These are phyloP conservation scores for Metschnikowia cubensis DNA, from an alignment of 805 yeast genomes.

Conservation along the genomic window DNA sequence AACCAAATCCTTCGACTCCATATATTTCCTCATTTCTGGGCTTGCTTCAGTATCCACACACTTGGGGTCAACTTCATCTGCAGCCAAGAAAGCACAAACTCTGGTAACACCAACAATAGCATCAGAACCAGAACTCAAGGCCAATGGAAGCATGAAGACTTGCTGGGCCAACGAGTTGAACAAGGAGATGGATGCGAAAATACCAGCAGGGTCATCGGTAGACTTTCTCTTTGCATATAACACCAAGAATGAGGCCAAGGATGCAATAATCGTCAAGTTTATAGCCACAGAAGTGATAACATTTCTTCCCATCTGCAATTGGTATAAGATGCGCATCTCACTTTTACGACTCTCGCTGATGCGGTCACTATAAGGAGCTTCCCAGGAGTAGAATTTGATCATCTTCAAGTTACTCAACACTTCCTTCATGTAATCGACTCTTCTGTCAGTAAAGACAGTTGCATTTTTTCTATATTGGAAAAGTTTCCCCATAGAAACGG, in stretches of 20 bases:
- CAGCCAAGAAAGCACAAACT: slow-evolving; percentile 49
- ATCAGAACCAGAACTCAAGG: slow-evolving; percentile 65
- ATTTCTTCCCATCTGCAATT: slow-evolving; percentile 63
- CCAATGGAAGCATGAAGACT: slow-evolving; percentile 66
- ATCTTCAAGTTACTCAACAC: slow-evolving; percentile 71
- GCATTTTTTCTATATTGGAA: slow-evolving; percentile 55
- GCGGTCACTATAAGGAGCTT: slow-evolving; percentile 62
- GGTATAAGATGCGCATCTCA: slow-evolving; percentile 61
- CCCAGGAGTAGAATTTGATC: slow-evolving; percentile 92
- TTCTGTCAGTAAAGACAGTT: slow-evolving; percentile 63
- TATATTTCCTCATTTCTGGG: slow-evolving; percentile 18
- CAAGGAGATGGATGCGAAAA: slow-evolving; percentile 67
- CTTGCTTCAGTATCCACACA: slow-evolving; percentile 26
- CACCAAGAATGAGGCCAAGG: slow-evolving; percentile 51
- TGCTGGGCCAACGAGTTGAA: slow-evolving; percentile 60
- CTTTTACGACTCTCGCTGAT: slow-evolving; percentile 51
- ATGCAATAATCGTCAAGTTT: slow-evolving; percentile 64
- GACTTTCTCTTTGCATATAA: slow-evolving; percentile 29
- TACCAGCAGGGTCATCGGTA: slow-evolving; percentile 49
- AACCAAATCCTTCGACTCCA: slow-evolving; percentile 36
- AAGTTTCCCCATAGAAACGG: slow-evolving; percentile 45
- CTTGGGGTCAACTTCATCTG: slow-evolving; percentile 39
- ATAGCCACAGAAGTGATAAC: slow-evolving; percentile 56
- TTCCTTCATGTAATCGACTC: slow-evolving; percentile 77
- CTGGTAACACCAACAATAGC: slow-evolving; percentile 60